These are phyloP conservation scores for Diutina siamensis DNA, from an alignment of 1,139 yeast species.

Conservation along the genomic window DNA sequence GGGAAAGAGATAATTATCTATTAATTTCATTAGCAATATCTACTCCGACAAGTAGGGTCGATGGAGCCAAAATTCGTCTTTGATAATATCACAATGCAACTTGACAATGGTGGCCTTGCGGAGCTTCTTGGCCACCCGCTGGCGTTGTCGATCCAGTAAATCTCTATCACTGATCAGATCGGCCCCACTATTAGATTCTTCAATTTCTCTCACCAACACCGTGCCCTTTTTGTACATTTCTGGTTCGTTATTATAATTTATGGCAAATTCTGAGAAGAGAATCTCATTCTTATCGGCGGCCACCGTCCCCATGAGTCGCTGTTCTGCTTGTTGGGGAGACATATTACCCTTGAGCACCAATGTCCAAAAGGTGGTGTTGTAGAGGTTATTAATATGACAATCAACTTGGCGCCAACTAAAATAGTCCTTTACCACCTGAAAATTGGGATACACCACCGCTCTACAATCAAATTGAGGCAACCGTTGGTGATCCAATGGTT, in stretches of 20 bases:
- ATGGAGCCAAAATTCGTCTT: conserved; percentile 44
- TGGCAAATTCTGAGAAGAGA: conserved; percentile 60
- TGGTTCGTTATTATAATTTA: conserved; percentile 84
- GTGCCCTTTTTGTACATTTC: conserved; percentile 87
- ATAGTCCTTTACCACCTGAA: conserved; percentile 57
- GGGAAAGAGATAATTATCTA: too few relatives aligned
- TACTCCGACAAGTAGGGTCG: conserved; percentile 17
- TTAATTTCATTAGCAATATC: too few relatives aligned
- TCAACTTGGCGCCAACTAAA: conserved; percentile 95
- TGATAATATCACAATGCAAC: conserved; percentile 47
- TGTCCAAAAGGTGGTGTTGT: conserved; percentile 90
- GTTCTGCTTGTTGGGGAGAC: conserved; percentile 71
- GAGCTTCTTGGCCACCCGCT: conserved; percentile 35
- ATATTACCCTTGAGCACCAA: conserved; percentile 61
- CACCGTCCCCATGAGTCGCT: conserved; percentile 58
- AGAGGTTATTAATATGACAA: conserved; percentile 89
- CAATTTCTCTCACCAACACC: conserved; percentile 44
- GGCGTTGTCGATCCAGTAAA: conserved; percentile 36
- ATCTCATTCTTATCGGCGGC: conserved; percentile 84
- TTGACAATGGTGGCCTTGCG: conserved; percentile 35
- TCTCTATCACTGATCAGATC: too few relatives aligned
- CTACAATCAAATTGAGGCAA: conserved; percentile 89
- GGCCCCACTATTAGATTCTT: conserved; percentile 8
- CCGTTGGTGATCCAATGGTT: conserved; percentile 22
- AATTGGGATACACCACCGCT: conserved; percentile 74